Percentiles rank a stretch among this genome's conserved stretches.
Evolutionary conservation across 2,329 filamentous ascomycete species (phyloP).

Genomic region (Lachnellula subtilissima): DNA sequence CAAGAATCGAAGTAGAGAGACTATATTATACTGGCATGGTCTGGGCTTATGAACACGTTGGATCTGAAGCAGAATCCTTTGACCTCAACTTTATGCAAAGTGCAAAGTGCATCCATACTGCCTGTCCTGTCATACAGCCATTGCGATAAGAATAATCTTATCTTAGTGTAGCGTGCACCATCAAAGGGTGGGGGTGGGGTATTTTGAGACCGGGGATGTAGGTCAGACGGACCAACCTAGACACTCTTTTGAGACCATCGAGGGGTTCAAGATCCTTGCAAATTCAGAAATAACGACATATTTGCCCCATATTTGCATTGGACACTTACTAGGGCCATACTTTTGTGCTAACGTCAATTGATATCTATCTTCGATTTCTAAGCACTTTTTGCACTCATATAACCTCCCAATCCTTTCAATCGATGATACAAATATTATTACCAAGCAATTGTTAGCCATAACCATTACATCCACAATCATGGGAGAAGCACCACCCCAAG

Average conservation of each 20-base stretch:
- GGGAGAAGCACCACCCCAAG: conserved; percentile 38
- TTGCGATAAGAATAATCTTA: neutral
- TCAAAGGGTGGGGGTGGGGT: neutral
- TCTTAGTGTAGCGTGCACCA: neutral
- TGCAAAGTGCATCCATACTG: no score
- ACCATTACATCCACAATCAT: conserved; percentile 30
- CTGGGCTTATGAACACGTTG: neutral
- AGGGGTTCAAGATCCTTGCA: no score
- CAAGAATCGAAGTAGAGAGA: conserved; percentile 15
- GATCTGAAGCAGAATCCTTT: neutral
- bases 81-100: neutral
- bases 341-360: no score
- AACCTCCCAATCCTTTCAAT: neutral
- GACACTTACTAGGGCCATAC: no score
- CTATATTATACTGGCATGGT: neutral
- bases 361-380: no score
- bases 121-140: no score
- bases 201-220: neutral
- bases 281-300: no score
- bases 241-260: neutral
- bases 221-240: no score
- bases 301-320: no score
- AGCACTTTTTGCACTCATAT: no score
- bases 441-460: neutral
- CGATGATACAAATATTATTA: neutral